A percentile compares a stretch with the other conserved stretches of the same genome.
Evolutionary conservation across 208 protist species (phyloP).

Genomic region (Strigomonas galati): DNA sequence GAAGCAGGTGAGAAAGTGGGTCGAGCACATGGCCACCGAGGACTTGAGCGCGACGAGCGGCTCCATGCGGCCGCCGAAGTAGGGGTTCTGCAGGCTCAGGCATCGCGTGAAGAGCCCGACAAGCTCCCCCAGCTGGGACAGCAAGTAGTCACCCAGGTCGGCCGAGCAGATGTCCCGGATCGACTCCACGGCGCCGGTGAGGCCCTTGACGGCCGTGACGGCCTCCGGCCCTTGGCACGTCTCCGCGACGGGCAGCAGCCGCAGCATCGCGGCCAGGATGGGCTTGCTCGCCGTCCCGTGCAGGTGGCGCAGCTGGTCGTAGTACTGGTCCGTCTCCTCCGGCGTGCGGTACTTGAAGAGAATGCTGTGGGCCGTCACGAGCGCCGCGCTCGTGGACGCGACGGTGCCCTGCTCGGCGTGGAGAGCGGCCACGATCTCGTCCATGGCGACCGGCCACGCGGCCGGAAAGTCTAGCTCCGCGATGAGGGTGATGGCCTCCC

Average conservation of each 20-base stretch:
- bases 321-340: slow-evolving; percentile 42
- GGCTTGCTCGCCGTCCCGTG: slow-evolving; percentile 43
- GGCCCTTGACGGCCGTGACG: slow-evolving; percentile 34
- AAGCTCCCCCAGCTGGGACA: slow-evolving; percentile 74
- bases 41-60: slow-evolving; percentile 83
- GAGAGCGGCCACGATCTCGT: slow-evolving; percentile 56
- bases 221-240: slow-evolving; percentile 19
- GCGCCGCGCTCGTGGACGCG: slow-evolving; percentile 46
- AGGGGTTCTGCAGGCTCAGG: slow-evolving; percentile 41
- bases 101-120: slow-evolving; percentile 57
- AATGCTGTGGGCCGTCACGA: slow-evolving; percentile 87
- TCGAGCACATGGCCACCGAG: slow-evolving; percentile 80
- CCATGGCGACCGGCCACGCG: slow-evolving; percentile 81
- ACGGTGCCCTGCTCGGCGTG: slow-evolving; percentile 15
- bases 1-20: slow-evolving; percentile 89
- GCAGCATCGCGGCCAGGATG: slow-evolving; percentile 25
- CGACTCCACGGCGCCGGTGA: slow-evolving; percentile 66
- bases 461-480: slow-evolving; percentile 90
- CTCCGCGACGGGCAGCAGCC: slow-evolving; percentile 18
- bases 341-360: slow-evolving; percentile 85
- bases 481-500: slow-evolving; percentile 88
- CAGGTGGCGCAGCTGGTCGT: slow-evolving; percentile 62
- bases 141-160: slow-evolving; percentile 95
- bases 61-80: slow-evolving; percentile 9
- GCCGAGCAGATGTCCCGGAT: slow-evolving; percentile 81